Percentiles rank a stretch among this genome's conserved stretches.
These are phyloP conservation scores for Russula compacta DNA, from an alignment of 768 basidiomycete genomes.

Conservation along the genomic window DNA sequence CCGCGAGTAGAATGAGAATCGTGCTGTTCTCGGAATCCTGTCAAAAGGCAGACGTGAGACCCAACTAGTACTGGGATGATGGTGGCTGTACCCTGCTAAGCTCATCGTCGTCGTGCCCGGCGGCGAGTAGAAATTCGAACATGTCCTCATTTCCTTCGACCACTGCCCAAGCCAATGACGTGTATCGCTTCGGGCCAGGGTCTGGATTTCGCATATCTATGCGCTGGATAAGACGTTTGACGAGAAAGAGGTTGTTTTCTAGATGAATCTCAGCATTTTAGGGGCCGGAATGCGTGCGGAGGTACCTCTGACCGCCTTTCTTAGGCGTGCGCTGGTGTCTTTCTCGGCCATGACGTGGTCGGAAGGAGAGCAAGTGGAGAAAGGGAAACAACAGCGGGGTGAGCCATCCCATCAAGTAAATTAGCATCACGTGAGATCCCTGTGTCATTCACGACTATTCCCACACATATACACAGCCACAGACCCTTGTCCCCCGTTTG, in stretches of 20 bases:
- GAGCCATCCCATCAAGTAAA: constrained; percentile 16
- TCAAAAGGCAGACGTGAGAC: neutral
- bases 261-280: constrained; percentile 2
- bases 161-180: constrained; percentile 88
- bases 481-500: neutral
- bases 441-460: neutral
- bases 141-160: constrained; percentile 84
- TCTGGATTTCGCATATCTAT: constrained; percentile 92
- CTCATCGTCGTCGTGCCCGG: constrained; percentile 90
- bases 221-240: constrained; percentile 76
- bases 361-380: constrained; percentile 17
- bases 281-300: neutral
- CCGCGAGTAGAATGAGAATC: constrained; percentile 87
- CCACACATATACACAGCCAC: neutral
- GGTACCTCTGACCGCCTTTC: constrained; percentile 72
- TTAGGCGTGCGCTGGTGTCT: constrained; percentile 63
- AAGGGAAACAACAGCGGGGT: constrained; percentile 19
- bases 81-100: constrained; percentile 65
- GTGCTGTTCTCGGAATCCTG: constrained; percentile 93
- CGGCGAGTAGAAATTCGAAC: constrained; percentile 80
- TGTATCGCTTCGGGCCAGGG: constrained; percentile 61
- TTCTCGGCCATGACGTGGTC: constrained; percentile 64
- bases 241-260: constrained; percentile 95
- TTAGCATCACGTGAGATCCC: constrained; percentile 9
- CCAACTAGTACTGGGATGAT: neutral